A percentile compares a stretch with the other conserved stretches of the same genome.
phyloP scores from a whole-genome alignment of 2,329 filamentous ascomycete species.

The Acephala macrosclerotiorum region DNA sequence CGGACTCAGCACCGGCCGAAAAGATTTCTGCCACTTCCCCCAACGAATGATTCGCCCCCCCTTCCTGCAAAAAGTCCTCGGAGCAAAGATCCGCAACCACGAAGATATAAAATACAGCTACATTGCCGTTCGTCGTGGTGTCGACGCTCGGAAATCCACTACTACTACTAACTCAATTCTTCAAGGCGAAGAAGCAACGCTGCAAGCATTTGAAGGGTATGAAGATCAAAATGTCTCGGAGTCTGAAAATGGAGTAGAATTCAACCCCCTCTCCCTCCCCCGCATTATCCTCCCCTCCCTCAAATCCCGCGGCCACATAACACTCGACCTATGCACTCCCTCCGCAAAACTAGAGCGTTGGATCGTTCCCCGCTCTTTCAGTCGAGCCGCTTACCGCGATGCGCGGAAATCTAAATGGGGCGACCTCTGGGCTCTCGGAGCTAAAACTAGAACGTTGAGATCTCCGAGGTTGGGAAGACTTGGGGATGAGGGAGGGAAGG shows the following conservation, averaged over 20 bases:
- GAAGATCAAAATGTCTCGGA: constrained; percentile 54
- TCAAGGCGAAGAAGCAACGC: constrained; percentile 64
- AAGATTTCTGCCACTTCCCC: constrained; percentile 89
- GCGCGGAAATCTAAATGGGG: constrained; percentile 92
- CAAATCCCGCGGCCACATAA: constrained; percentile 88
- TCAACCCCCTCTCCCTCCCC: constrained; percentile 74
- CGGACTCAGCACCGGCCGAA: constrained; percentile 75
- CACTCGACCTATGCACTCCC: constrained; percentile 89
- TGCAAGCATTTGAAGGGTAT: constrained; percentile 76
- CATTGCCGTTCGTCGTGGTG: constrained; percentile 81
- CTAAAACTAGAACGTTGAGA: constrained; percentile 79
- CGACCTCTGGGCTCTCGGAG: constrained; percentile 93
- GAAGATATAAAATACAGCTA: constrained; percentile 94
- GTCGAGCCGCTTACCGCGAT: constrained; percentile 85
- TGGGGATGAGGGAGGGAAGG: constrained; percentile 38
- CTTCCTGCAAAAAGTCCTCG: constrained; percentile 81
- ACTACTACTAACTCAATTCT: constrained; percentile 46
- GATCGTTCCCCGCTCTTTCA: constrained; percentile 86
- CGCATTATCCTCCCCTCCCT: constrained; percentile 80
- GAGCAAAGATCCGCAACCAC: constrained; percentile 75
- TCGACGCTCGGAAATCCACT: constrained; percentile 52
- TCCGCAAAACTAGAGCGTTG: constrained; percentile 87
- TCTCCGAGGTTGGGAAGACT: constrained; percentile 65
- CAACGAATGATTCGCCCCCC: constrained; percentile 87
- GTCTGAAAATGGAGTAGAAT: constrained; percentile 31